Evolutionary conservation across 2,329 filamentous ascomycete species (phyloP).

Genomic region (Fusarium praegraminearum): DNA sequence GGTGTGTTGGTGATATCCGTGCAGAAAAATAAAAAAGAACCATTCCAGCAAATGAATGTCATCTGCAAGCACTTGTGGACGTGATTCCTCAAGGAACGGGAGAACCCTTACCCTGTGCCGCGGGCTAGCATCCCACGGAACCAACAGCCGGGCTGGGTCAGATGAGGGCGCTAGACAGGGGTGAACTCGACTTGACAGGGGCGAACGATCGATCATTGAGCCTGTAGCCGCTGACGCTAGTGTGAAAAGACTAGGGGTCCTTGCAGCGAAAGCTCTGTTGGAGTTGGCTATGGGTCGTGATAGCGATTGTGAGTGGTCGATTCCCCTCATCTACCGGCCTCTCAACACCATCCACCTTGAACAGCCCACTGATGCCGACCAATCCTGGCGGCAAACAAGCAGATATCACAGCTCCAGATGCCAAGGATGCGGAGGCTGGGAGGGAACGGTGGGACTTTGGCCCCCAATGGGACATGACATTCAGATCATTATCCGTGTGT

Average conservation of each 20-base stretch:
- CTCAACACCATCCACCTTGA: neutral
- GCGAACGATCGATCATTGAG: conserved; percentile 1
- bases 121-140: neutral
- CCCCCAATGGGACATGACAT: neutral
- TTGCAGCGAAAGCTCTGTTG: conserved; percentile 11
- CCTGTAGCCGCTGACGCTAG: conserved; percentile 21
- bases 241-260: conserved; percentile 21
- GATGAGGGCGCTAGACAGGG: conserved; percentile 7
- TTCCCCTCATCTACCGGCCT: conserved; percentile 10
- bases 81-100: neutral
- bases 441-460: neutral
- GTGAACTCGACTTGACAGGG: neutral
- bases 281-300: conserved; percentile 15
- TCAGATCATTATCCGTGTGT: neutral
- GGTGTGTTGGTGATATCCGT: neutral
- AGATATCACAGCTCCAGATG: neutral
- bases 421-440: neutral
- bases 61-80: conserved; percentile 17
- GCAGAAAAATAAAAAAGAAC: neutral
- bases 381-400: neutral
- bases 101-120: neutral
- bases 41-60: neutral
- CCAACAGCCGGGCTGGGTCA: conserved; percentile 1
- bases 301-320: conserved; percentile 18
- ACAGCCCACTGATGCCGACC: neutral